Conservation (phyloP, 2,329 filamentous ascomycete genomes). For the Chaetothyriales sp. region DNA sequence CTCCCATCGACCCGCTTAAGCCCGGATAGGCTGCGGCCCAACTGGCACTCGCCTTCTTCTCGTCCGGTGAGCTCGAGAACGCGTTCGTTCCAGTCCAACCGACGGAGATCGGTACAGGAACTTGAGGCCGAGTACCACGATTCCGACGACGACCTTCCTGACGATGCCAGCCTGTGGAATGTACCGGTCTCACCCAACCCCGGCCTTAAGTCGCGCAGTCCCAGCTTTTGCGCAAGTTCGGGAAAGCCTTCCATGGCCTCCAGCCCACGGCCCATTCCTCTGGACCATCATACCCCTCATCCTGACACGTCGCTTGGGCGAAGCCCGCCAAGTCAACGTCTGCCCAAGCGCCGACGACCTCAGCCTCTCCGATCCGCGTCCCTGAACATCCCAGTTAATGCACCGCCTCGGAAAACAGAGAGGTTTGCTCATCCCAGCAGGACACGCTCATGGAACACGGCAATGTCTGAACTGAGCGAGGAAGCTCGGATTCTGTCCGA, state of each 20-base stretch:
- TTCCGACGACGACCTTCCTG: constrained; percentile 35
- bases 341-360: constrained; percentile 15
- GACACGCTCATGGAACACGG: constrained; percentile 45
- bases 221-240: constrained; percentile 28
- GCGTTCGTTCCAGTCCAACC: constrained; percentile 28
- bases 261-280: constrained; percentile 27
- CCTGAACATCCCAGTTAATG: constrained; percentile 7
- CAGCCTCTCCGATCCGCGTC: constrained; percentile 7
- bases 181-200: constrained; percentile 34
- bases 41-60: constrained; percentile 9
- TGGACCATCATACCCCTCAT: constrained; percentile 25
- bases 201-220: constrained; percentile 24
- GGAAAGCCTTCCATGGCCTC: constrained; percentile 18
- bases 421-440: constrained; percentile 22
- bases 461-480: constrained; percentile 41
- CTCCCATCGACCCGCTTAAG: constrained; percentile 6
- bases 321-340: constrained; percentile 19
- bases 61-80: constrained; percentile 18
- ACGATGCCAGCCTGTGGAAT: constrained; percentile 36
- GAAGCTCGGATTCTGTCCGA: constrained; percentile 46
- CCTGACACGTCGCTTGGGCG: constrained; percentile 15
- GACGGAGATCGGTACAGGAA: constrained; percentile 31
- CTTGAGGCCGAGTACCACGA: constrained; percentile 36
- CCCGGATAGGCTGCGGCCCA: constrained; percentile 8
- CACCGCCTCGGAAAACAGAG: constrained; percentile 17